Percentiles rank a stretch among this genome's conserved stretches.
Conservation (phyloP, 805 yeast genomes). For the Blastobotrys peoriensis region DNA sequence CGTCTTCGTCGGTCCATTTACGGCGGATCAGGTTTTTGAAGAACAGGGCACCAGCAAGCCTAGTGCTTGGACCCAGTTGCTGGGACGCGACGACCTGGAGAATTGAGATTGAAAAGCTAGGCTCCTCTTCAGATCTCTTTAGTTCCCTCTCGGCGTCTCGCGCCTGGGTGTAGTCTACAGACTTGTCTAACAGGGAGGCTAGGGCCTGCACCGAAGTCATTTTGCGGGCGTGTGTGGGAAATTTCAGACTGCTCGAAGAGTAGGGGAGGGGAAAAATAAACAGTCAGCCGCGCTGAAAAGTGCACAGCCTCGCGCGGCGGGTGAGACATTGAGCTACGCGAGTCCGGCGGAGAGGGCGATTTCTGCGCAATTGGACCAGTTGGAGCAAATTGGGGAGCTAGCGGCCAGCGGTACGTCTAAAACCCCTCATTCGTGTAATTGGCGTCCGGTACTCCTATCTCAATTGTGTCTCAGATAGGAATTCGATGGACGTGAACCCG, state of each 20-base stretch:
- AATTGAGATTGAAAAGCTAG: constrained; percentile 71
- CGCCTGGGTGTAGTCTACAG: constrained; percentile 25
- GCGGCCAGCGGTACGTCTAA: no score
- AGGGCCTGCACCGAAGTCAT: constrained; percentile 13
- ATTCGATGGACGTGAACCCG: constrained; percentile 24
- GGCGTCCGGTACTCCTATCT: no score
- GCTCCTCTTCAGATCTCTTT: constrained; percentile 52
- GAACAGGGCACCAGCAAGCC: constrained; percentile 85
- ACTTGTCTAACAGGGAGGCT: constrained; percentile 27
- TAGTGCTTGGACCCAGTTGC: constrained; percentile 46
- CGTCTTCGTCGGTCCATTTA: constrained; percentile 88
- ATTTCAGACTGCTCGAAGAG: no score
- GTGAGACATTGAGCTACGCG: no score
- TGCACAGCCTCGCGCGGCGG: no score
- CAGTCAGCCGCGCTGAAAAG: no score
- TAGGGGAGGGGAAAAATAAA: no score
- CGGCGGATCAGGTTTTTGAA: constrained; percentile 83
- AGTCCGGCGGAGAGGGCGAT: no score
- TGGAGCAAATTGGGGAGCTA: no score
- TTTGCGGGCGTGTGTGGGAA: no score
- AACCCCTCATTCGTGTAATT: no score
- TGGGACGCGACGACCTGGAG: constrained; percentile 70
- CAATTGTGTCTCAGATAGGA: constrained; percentile 23
- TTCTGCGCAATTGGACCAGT: no score
- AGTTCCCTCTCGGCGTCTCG: constrained; percentile 49